Evolutionary conservation across 306 rosid species (phyloP), one percentile per base, ranked within the genome.

Genomic region (Cucurbita moschata): DNA sequence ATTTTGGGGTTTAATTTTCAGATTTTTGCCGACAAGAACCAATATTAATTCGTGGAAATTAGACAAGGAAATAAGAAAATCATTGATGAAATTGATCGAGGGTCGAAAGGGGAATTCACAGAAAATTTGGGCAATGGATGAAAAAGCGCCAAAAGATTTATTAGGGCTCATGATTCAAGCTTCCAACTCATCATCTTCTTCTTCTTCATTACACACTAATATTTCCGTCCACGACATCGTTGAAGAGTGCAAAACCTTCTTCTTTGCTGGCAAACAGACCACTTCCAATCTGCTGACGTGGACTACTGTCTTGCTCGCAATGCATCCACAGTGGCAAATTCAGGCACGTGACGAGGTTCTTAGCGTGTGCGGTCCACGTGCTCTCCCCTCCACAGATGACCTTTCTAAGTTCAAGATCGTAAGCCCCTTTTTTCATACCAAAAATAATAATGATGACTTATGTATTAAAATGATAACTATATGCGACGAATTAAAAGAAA

Each of bases 251-350:
- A 95, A 95, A 88, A 87, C 87, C 78, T 95, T 95, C 66, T 95
- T 95, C 96, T 95, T 95, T 81, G 99, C 99, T 16, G 99, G 99
- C 55, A 95, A 89, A 80, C 97, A 95, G 70, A 95, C 99, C 79
- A 95, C 99, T 43, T 91, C 99, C n/a, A 95, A 91, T 77, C 67
- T 95, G 93, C 86, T 95, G 89, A 95, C 99, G 84, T 95, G 99
- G 99, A 82, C 99, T 19, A 95, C 96, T 76, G 85, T 89, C 72
- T 91, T 95, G 42, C 85, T 95, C 6, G 97, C 99, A 11, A 95
- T 91, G 96, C 99, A 95, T 85, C 97, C 97, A 57, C 90, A 82
- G 0, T 95, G 99, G 99, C 99, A 95, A 81, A 76, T 74, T n/a
- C 82, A 23, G 79, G 99, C 99, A 88, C 97, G 99, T 85, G 96